A percentile compares a stretch with the other conserved stretches of the same genome.
These are phyloP conservation scores for Dryas alaskensis DNA, from an alignment of 306 rosid species.

Conservation along the genomic window DNA sequence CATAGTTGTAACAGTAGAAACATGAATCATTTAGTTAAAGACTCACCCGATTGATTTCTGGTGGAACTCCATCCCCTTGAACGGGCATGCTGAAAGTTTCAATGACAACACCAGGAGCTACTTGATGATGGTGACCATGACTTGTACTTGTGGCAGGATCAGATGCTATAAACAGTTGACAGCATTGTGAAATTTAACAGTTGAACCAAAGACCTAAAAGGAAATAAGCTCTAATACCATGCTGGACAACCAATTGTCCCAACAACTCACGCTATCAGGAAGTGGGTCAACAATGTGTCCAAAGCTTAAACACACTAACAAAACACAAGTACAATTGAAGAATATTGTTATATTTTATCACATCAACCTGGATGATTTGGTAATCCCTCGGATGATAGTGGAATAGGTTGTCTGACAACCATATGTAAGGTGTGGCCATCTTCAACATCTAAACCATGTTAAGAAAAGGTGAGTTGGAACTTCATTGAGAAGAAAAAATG, in stretches of 20 bases:
- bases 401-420: slow-evolving; percentile 84
- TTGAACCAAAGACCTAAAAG: background rate
- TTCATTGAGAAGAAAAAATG: background rate
- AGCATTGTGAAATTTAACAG: background rate
- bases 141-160: slow-evolving; percentile 77
- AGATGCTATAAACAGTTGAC: slow-evolving; percentile 45
- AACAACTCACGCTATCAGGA: background rate
- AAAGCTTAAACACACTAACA: background rate
- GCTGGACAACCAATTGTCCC: background rate
- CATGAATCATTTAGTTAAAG: slow-evolving; percentile 23
- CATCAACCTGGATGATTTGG: slow-evolving; percentile 63
- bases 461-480: slow-evolving; percentile 29
- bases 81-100: slow-evolving; percentile 84
- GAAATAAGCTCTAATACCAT: background rate
- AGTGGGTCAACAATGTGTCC: background rate
- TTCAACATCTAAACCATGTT: slow-evolving; percentile 80
- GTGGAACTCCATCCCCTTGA: slow-evolving; percentile 74
- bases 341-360: slow-evolving; percentile 1
- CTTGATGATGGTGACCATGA: slow-evolving; percentile 61
- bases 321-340: background rate
- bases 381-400: slow-evolving; percentile 54
- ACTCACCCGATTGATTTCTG: slow-evolving; percentile 78
- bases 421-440: slow-evolving; percentile 98
- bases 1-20: slow-evolving; percentile 11
- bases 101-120: slow-evolving; percentile 82